Conservation (phyloP, 768 basidiomycete genomes). For the Lactarius tabidus region DNA sequence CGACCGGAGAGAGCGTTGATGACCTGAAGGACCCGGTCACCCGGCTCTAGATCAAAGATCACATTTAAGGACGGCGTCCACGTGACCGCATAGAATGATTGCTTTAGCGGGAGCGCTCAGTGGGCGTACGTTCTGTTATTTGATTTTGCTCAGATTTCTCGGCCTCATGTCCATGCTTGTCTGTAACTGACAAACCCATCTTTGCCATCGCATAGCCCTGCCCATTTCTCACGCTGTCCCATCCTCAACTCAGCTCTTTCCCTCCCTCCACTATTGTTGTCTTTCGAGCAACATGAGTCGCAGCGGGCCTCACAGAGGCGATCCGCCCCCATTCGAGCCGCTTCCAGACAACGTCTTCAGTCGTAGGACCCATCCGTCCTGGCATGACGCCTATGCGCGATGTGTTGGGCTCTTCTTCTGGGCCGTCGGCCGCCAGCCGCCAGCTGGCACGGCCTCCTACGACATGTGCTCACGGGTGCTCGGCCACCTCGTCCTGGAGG, state of each 20-base stretch:
- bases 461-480: constrained; percentile 24
- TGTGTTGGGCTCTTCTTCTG: constrained; percentile 22
- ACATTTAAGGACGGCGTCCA: not conserved
- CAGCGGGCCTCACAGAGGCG: not conserved
- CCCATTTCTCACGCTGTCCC: not conserved
- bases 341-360: constrained; percentile 19
- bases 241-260: not conserved
- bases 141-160: not conserved
- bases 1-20: not conserved
- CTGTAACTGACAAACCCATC: not conserved
- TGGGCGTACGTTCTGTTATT: not conserved
- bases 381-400: constrained; percentile 21
- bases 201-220: not conserved
- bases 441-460: constrained; percentile 12
- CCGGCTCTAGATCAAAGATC: too few species aligned
- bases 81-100: constrained; percentile 2
- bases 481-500: constrained; percentile 20
- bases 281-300: constrained; percentile 5
- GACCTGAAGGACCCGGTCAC: too few species aligned
- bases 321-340: constrained; percentile 15
- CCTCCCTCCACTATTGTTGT: too few species aligned
- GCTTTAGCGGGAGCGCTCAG: not conserved
- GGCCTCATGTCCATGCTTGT: constrained; percentile 7
- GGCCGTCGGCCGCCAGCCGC: constrained; percentile 19
- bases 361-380: constrained; percentile 7